Base-by-base conservation (phyloP, 2,329 filamentous ascomycete species). In the Podosphaera fusca region DNA sequence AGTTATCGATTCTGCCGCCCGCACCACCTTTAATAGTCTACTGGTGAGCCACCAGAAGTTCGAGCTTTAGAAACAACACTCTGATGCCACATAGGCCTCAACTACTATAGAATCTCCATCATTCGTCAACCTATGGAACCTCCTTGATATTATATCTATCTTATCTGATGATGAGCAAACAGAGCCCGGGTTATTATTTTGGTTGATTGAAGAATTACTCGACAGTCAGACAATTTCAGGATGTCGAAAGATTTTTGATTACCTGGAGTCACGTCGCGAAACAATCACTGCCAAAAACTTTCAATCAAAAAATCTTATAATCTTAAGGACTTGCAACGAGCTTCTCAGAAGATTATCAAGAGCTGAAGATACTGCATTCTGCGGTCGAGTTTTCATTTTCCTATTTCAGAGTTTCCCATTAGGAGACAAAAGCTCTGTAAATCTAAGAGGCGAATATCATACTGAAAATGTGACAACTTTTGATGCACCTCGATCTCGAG, bases 401-500 rank as follows among this genome's bases (percentile, higher is more conserved):
- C 80, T 98, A 67, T 98, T 96, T 69, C 92, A 98, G 69, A 94
- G 88, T 68, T 96, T 98, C 65, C 92, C 92, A 1, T 75, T 98
- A 0, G 90, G 90, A 36, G 94, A 98, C 70, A 92, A 90, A 68
- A 96, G 92, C 68, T 95, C 92, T 0, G 92, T 98, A 55, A 99
- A 99, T 66, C 75, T 96, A 45, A 80, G 92, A 55, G 92, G 92
- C 63, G 90, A 96, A 71, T 99, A 92, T 63, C 92, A 99, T 66
- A 80, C 85, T 33, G 92, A 96, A 65, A 99, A 98, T 73, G 79
- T 89, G 57, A 98, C 94, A 1, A 81, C 79, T 0, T 98, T 81
- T 65, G 87, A 95, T 65, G 75, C 81, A 38, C 70, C 73, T 5
- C 63, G 70, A 35, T 66, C 52, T 7, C 61, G 67, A 46, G 62